These are phyloP conservation scores for Holtermanniella nyarrowii DNA, from an alignment of 768 basidiomycete genomes.

Conservation along the genomic window DNA sequence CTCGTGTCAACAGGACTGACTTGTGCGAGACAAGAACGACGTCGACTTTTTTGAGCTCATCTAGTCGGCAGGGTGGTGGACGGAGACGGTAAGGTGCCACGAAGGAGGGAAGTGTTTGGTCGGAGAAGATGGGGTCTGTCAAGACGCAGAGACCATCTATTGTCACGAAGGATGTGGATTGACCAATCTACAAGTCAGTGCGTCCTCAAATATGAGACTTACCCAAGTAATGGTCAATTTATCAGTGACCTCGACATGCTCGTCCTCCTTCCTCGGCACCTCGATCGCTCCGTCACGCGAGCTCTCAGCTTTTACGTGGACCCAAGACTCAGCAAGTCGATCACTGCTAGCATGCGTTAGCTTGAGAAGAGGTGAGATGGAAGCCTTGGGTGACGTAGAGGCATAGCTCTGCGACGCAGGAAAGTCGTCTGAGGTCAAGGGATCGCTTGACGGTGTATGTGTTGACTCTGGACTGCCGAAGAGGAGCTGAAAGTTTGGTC, in stretches of 20 bases:
- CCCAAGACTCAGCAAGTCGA: neutral
- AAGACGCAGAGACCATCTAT: slow-evolving; percentile 35
- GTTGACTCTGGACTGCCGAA: neutral
- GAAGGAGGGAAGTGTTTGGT: slow-evolving; percentile 27
- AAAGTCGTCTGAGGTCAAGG: neutral
- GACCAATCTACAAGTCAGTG: slow-evolving; percentile 31
- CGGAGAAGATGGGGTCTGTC: slow-evolving; percentile 40
- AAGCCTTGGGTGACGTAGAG: neutral
- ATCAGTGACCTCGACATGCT: slow-evolving; percentile 15
- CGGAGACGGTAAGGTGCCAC: slow-evolving; percentile 35
- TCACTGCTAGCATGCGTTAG: neutral
- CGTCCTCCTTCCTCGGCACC: slow-evolving; percentile 6
- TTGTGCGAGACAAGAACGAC: slow-evolving; percentile 40
- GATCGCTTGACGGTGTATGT: neutral
- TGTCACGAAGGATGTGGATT: slow-evolving; percentile 39
- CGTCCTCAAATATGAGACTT: slow-evolving; percentile 2
- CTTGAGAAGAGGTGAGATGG: neutral
- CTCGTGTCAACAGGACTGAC: slow-evolving; percentile 8
- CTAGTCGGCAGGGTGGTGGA: slow-evolving; percentile 32
- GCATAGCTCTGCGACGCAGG: neutral
- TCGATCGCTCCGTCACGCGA: neutral
- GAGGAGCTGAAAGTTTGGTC: slow-evolving; percentile 22
- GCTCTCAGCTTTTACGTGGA: neutral
- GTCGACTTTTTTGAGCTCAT: slow-evolving; percentile 32
- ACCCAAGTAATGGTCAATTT: slow-evolving; percentile 28